These are phyloP conservation scores for Sporothrix brasiliensis DNA, from an alignment of 2,329 filamentous ascomycete species.

Conservation along the genomic window DNA sequence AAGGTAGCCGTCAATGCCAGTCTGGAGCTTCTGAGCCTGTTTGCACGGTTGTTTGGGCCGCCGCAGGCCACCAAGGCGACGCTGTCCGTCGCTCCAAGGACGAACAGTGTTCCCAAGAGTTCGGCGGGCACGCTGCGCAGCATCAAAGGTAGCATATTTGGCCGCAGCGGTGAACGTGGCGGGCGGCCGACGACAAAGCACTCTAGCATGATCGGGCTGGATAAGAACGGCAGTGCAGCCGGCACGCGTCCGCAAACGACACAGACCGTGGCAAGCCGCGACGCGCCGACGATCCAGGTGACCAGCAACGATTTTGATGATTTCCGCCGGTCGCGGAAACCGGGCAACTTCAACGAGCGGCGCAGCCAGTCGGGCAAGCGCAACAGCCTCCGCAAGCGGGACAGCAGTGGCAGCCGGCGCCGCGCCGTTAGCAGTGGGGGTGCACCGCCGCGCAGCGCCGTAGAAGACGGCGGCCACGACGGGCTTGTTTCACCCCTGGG, in stretches of 20 bases:
- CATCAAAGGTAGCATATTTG: slow-evolving; percentile 76
- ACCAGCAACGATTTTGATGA: slow-evolving; percentile 64
- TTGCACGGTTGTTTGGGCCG: slow-evolving; percentile 76
- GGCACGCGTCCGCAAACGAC: slow-evolving; percentile 48
- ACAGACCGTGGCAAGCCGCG: slow-evolving; percentile 48
- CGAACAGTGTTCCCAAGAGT: slow-evolving; percentile 65
- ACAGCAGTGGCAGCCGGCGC: slow-evolving; percentile 53
- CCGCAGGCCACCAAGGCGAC: slow-evolving; percentile 52
- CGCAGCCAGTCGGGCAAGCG: slow-evolving; percentile 54
- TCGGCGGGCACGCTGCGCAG: slow-evolving; percentile 71
- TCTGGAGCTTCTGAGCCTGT: slow-evolving; percentile 80
- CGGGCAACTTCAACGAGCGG: slow-evolving; percentile 38
- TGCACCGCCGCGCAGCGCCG: slow-evolving; percentile 44
- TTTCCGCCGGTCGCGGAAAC: slow-evolving; percentile 42
- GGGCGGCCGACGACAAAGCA: slow-evolving; percentile 51
- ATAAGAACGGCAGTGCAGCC: slow-evolving; percentile 42
- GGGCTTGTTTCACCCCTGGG: slow-evolving; percentile 55
- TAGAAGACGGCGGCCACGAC: slow-evolving; percentile 55
- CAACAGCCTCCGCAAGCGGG: slow-evolving; percentile 57
- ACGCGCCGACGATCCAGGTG: slow-evolving; percentile 75
- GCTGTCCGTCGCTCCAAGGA: slow-evolving; percentile 42
- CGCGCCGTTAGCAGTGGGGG: slow-evolving; percentile 51
- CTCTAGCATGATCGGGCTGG: slow-evolving; percentile 44
- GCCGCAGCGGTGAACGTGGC: slow-evolving; percentile 53
- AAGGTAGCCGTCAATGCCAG: slow-evolving; percentile 86